Evolutionary conservation across 1,284 basidiomycete species (phyloP).

Genomic region (Trametes pubescens): DNA sequence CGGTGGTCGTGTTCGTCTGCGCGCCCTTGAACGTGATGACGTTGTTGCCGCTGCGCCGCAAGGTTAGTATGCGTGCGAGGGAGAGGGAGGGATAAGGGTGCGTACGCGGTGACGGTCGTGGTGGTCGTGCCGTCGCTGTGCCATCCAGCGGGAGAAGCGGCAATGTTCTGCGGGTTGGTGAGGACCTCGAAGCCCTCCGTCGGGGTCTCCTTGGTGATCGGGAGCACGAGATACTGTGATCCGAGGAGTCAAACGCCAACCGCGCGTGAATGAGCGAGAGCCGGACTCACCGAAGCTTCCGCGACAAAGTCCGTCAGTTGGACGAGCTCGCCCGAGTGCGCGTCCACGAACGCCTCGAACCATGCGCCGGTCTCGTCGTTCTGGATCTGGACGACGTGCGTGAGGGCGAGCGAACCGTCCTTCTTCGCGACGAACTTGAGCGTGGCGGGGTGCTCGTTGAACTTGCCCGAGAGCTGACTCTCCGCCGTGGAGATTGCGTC

Average conservation of each 20-base stretch:
- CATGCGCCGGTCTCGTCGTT: constrained; percentile 60
- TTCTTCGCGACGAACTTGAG: constrained; percentile 56
- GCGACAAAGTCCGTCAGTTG: constrained; percentile 63
- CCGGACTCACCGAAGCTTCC: constrained; percentile 49
- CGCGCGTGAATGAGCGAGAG: neutral
- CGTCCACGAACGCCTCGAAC: constrained; percentile 72
- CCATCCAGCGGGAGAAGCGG: constrained; percentile 59
- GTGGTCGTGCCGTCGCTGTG: constrained; percentile 48
- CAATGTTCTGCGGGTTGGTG: constrained; percentile 50
- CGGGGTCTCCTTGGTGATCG: constrained; percentile 50
- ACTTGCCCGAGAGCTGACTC: constrained; percentile 49
- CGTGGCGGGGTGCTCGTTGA: constrained; percentile 51
- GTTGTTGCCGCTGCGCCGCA: constrained; percentile 47
- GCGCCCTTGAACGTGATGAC: constrained; percentile 48
- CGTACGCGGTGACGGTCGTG: constrained; percentile 38
- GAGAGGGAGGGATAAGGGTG: neutral
- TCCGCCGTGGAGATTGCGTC: constrained; percentile 53
- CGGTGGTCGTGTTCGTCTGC: constrained; percentile 34
- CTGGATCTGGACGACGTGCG: constrained; percentile 66
- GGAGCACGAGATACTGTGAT: constrained; percentile 52
- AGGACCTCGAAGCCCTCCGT: constrained; percentile 49
- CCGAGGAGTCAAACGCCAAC: neutral
- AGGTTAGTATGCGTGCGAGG: neutral
- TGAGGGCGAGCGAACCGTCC: constrained; percentile 56
- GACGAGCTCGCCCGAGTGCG: constrained; percentile 61